Evolutionary conservation across 179 eudicot species (phyloP).

Genomic region (Beta corolliflora): DNA sequence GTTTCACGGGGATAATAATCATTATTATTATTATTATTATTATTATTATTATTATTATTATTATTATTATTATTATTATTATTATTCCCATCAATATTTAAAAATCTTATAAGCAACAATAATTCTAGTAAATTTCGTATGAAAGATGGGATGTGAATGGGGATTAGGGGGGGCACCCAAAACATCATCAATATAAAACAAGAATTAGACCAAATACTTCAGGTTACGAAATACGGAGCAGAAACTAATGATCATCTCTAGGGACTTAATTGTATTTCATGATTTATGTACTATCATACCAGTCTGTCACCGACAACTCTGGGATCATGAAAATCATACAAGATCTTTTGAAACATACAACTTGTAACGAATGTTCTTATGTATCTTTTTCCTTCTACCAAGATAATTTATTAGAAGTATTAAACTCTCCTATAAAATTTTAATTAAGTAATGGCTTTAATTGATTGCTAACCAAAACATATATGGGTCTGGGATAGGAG

Average conservation of each 20-base stretch:
- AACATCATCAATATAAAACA: neutral
- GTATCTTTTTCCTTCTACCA: constrained; percentile 10
- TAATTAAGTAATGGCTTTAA: neutral
- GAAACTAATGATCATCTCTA: neutral
- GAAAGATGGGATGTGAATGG: neutral
- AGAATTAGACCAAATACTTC: neutral
- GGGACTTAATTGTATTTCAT: neutral
- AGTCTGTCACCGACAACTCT: constrained; percentile 29
- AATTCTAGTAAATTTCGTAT: no score
- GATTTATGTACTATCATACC: constrained; percentile 17
- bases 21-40: no score
- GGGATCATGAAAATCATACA: constrained; percentile 21
- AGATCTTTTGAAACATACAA: constrained; percentile 4
- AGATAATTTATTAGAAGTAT: neutral
- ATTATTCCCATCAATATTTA: neutral
- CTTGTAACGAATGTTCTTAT: constrained; percentile 19
- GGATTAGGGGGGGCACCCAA: constrained; percentile 12
- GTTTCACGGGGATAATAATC: no score
- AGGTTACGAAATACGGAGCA: neutral
- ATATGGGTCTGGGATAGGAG: neutral
- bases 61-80: no score
- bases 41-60: no score
- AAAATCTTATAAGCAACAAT: neutral
- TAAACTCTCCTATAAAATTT: neutral
- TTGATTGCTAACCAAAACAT: neutral